Evolutionary conservation across 495 filamentous ascomycete species (phyloP).

Genomic region (Podospora australis): DNA sequence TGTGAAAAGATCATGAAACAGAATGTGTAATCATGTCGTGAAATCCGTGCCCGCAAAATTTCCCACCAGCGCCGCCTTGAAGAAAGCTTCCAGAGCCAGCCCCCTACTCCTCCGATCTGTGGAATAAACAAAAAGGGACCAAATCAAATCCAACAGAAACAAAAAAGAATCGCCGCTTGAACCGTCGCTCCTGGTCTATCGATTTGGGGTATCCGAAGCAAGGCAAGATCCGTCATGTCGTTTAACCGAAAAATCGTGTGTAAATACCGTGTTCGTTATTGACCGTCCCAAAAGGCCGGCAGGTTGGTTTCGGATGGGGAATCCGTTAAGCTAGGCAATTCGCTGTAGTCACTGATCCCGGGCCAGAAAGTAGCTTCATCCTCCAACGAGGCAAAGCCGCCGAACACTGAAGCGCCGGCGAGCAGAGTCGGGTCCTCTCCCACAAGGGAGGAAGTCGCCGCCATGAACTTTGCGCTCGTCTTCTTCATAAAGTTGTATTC

Average conservation of each 20-base stretch:
- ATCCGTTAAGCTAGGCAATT: constrained; percentile 22
- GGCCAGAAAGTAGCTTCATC: constrained; percentile 31
- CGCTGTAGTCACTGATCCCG: constrained; percentile 22
- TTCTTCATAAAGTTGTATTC: constrained; percentile 51
- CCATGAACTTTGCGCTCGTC: constrained; percentile 35
- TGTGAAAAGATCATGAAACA: neutral
- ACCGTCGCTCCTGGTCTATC: neutral
- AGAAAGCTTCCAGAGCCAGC: neutral
- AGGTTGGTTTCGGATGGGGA: constrained; percentile 26
- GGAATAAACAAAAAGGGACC: neutral
- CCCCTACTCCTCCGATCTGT: neutral
- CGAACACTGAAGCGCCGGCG: constrained; percentile 10
- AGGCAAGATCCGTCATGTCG: constrained; percentile 9
- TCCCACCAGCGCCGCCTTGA: constrained; percentile 12
- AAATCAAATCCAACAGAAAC: constrained; percentile 1
- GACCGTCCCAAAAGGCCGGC: constrained; percentile 21
- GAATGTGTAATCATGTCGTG: neutral
- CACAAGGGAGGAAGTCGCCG: constrained; percentile 28
- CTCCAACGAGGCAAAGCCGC: constrained; percentile 21
- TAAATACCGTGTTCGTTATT: neutral
- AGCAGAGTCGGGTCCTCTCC: constrained; percentile 30
- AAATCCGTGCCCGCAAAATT: neutral
- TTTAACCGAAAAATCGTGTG: constrained; percentile 1
- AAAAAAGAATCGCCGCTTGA: constrained; percentile 2
- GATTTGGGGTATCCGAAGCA: constrained; percentile 7